Evolutionary conservation across 2,329 filamentous ascomycete genomes (phyloP).

Genomic region (Bipolaris sorokiniana): DNA sequence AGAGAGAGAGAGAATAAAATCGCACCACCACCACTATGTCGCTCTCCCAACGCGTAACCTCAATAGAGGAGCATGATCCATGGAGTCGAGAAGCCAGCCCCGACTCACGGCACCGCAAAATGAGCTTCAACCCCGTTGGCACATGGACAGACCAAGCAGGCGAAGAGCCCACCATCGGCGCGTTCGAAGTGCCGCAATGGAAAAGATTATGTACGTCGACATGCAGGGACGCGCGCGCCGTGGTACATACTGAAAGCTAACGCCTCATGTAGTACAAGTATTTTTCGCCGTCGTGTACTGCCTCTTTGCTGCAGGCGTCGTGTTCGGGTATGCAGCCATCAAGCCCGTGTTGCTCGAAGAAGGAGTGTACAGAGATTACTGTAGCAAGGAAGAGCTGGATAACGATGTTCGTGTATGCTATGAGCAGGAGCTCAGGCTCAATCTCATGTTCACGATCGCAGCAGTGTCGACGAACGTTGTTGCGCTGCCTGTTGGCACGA

Average conservation of each 20-base stretch:
- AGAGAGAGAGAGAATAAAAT: not conserved
- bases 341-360: slow-evolving; percentile 50
- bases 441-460: slow-evolving; percentile 91
- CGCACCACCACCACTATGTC: slow-evolving; percentile 40
- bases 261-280: slow-evolving; percentile 66
- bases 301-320: slow-evolving; percentile 70
- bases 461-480: slow-evolving; percentile 88
- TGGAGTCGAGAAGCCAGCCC: slow-evolving; percentile 49
- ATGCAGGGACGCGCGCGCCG: too few relatives aligned
- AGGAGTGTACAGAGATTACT: slow-evolving; percentile 46
- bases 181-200: slow-evolving; percentile 61
- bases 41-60: slow-evolving; percentile 48
- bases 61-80: slow-evolving; percentile 51
- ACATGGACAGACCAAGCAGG: slow-evolving; percentile 52
- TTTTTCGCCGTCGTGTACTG: slow-evolving; percentile 72
- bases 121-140: slow-evolving; percentile 58
- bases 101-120: slow-evolving; percentile 51
- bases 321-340: slow-evolving; percentile 52
- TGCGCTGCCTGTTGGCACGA: slow-evolving; percentile 82
- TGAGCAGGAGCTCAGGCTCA: slow-evolving; percentile 61
- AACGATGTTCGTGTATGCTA: slow-evolving; percentile 45
- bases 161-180: slow-evolving; percentile 52
- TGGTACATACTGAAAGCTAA: slow-evolving; percentile 20
- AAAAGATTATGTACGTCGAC: slow-evolving; percentile 58
- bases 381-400: slow-evolving; percentile 46